Base-by-base conservation (phyloP, 129 eudicot genomes). In the Flaveria trinervia region DNA sequence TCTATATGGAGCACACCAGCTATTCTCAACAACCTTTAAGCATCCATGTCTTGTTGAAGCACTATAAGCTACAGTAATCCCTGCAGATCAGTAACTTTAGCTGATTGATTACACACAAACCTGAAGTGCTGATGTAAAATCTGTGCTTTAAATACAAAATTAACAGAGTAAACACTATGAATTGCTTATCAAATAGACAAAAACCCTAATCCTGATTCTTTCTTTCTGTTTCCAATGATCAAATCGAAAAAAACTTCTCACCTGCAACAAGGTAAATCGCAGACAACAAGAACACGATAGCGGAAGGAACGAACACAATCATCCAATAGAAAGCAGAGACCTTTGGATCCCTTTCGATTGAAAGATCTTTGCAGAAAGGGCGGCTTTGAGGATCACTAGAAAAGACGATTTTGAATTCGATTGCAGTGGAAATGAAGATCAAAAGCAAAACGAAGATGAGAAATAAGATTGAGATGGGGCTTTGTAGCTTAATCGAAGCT, bases 1-100 rank as follows among this genome's bases (percentile, higher is more conserved):
- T 83, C 89, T 85, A 78, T 78, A 83, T 39, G 97, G 88, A 77
- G 97, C 92, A 80, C 95, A 91, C 59, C 79, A 89, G 79, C 87
- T 82, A 73, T 91, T 91, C 80, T 88, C 95, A 39, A 91, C 95
- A 25, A 91, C 97, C 84, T 81, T 89, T 83, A 91, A 77, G 82
- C 90, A 91, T 73, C 89, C 89, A 83, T 91, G 90, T 78, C 90
- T 82, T 77, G 57, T 68, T 33, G 95, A 90, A 76, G 92, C 97
- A 81, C 87, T 61, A n/a, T n/a, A 54, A 5, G 23, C 11, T 10
- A 55, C 3, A 55, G 7, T 7, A 3, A 55, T 55, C 62, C 23
- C 25, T 55, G 62, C 26, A 55, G 23, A 55, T 18, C 36, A 59
- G 7, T 59, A 59, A 59, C 65, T 22, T 9, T 22, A 20, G 33